A percentile compares a stretch with the other conserved stretches of the same genome.
phyloP scores from a whole-genome alignment of 2,329 filamentous ascomycete species.

The Thermomyces lanuginosus region DNA sequence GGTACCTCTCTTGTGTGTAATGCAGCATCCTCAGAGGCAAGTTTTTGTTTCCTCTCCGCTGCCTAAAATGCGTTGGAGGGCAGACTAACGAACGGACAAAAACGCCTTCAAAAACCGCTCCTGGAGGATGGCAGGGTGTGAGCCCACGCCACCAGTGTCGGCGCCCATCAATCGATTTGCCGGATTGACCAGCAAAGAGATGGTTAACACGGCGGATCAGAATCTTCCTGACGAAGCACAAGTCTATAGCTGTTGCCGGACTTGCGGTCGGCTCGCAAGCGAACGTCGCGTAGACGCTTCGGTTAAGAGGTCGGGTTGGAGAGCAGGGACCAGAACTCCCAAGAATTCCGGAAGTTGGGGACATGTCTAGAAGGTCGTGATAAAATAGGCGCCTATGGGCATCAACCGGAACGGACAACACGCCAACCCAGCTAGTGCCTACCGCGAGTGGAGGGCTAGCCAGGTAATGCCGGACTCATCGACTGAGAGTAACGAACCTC shows the following conservation, averaged over 20 bases:
- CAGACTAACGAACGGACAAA: conserved; percentile 65
- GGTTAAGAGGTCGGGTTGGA: conserved; percentile 18
- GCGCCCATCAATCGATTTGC: conserved; percentile 41
- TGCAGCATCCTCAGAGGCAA: conserved; percentile 75
- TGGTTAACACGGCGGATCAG: conserved; percentile 52
- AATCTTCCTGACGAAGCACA: conserved; percentile 32
- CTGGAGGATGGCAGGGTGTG: conserved; percentile 18
- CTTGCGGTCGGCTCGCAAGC: conserved; percentile 33
- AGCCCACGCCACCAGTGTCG: conserved; percentile 25
- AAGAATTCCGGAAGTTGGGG: conserved; percentile 30
- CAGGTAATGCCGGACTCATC: conserved; percentile 23
- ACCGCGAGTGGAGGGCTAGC: conserved; percentile 14
- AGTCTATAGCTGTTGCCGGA: conserved; percentile 38
- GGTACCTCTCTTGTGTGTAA: conserved; percentile 55
- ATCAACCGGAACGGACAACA: conserved; percentile 24
- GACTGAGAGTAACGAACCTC: conserved; percentile 35
- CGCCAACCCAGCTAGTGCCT: conserved; percentile 13
- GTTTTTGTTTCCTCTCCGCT: conserved; percentile 82
- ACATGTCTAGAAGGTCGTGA: conserved; percentile 31
- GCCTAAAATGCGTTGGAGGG: conserved; percentile 38
- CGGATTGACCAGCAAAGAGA: conserved; percentile 39
- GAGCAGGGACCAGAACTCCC: conserved; percentile 22
- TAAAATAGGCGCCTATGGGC: conserved; percentile 9
- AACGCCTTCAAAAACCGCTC: conserved; percentile 88
- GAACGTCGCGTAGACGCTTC: conserved; percentile 13